Conservation (phyloP, 1,139 yeast genomes). For the Waltiozyma sp. region DNA sequence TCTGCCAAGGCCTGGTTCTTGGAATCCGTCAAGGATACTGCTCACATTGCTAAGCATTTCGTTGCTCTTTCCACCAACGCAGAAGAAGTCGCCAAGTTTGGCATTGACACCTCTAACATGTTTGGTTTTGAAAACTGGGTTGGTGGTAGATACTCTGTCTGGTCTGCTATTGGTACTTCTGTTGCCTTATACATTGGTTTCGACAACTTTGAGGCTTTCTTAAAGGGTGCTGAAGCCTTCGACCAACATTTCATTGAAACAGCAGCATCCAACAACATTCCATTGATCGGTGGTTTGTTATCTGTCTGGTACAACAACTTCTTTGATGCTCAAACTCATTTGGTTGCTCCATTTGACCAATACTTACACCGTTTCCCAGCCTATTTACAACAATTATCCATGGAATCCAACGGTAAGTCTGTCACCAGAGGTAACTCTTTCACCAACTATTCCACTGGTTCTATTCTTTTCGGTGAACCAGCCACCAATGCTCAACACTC, state of each 20-base stretch:
- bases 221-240: conserved; percentile 95
- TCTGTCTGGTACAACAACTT: conserved; percentile 98
- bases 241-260: conserved; percentile 81
- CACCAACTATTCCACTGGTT: conserved; percentile 91
- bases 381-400: conserved; percentile 92
- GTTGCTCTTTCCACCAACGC: conserved; percentile 95
- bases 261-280: conserved; percentile 85
- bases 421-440: conserved; percentile 86
- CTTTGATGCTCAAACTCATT: conserved; percentile 94
- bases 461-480: conserved; percentile 95
- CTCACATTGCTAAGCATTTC: conserved; percentile 89
- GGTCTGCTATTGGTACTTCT: conserved; percentile 97
- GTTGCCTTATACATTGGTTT: conserved; percentile 91
- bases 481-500: conserved; percentile 99
- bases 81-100: conserved; percentile 81
- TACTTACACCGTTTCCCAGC: conserved; percentile 99
- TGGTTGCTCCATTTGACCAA: conserved; percentile 97
- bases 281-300: conserved; percentile 83
- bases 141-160: conserved; percentile 98
- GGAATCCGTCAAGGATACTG: conserved; percentile 50
- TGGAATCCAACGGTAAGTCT: conserved; percentile 98
- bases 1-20: conserved; percentile 94
- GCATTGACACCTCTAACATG: conserved; percentile 96
- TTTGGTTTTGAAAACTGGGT: conserved; percentile 98
- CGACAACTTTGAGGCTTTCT: conserved; percentile 83